These are phyloP conservation scores for Clonostachys byssicola DNA, from an alignment of 2,329 filamentous ascomycete genomes.

Conservation along the genomic window DNA sequence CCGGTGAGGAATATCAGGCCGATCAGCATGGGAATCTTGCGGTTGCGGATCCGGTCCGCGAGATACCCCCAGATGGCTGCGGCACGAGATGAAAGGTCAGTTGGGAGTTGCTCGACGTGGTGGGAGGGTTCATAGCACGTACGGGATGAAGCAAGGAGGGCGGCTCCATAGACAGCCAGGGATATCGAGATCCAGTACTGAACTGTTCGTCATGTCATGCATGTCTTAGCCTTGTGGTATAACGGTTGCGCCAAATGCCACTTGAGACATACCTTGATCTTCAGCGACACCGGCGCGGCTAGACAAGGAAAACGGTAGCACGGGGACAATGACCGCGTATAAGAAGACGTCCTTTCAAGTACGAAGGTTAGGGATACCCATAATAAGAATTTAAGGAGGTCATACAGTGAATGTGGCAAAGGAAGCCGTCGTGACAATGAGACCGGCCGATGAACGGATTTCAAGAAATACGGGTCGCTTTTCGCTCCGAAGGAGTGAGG, in stretches of 20 bases:
- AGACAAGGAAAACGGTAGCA: slow-evolving; percentile 22
- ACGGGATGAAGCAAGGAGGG: slow-evolving; percentile 22
- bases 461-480: slow-evolving; percentile 19
- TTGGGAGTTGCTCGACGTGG: not conserved
- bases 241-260: not conserved
- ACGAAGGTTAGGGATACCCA: not conserved
- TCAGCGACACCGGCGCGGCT: slow-evolving; percentile 14
- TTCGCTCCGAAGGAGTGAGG: slow-evolving; percentile 2
- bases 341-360: slow-evolving; percentile 23
- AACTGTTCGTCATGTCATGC: slow-evolving; percentile 6
- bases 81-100: not conserved
- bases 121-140: slow-evolving; percentile 4
- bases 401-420: slow-evolving; percentile 26
- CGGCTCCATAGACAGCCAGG: slow-evolving; percentile 22
- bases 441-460: slow-evolving; percentile 20
- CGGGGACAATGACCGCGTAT: slow-evolving; percentile 25
- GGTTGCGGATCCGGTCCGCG: slow-evolving; percentile 24
- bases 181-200: slow-evolving; percentile 29
- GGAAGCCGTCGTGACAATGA: slow-evolving; percentile 23
- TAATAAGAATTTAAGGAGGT: not conserved
- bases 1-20: slow-evolving; percentile 20
- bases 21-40: slow-evolving; percentile 22
- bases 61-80: slow-evolving; percentile 25
- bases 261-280: slow-evolving; percentile 8
- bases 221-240: not conserved